Evolutionary conservation across 805 yeast species (phyloP).

Genomic region (Ogataea glucozyma): DNA sequence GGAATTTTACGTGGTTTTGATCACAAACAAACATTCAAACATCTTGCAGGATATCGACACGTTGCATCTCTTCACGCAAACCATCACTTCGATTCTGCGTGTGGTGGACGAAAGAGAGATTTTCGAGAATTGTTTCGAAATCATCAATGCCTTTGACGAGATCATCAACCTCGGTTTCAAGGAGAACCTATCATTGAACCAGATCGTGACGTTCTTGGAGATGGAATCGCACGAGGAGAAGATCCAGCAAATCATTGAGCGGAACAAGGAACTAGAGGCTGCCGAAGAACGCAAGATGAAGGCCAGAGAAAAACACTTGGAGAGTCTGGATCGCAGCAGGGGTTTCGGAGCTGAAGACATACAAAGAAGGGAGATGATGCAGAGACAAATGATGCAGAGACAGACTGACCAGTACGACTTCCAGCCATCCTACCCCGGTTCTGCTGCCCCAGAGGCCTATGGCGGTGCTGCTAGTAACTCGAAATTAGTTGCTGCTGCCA

Average conservation of each 20-base stretch:
- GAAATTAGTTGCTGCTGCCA: constrained; percentile 18
- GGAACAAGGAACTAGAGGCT: constrained; percentile 96
- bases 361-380: constrained; percentile 42
- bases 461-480: constrained; percentile 10
- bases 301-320: constrained; percentile 60
- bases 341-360: constrained; percentile 7
- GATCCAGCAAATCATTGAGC: constrained; percentile 95
- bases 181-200: constrained; percentile 79
- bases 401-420: constrained; percentile 45
- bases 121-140: constrained; percentile 81
- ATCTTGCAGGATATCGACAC: constrained; percentile 94
- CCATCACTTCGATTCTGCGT: constrained; percentile 73
- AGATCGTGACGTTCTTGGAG: constrained; percentile 84
- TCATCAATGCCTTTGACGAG: constrained; percentile 91
- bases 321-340: constrained; percentile 6
- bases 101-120: constrained; percentile 80
- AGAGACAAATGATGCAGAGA: constrained; percentile 70
- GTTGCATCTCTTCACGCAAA: constrained; percentile 78
- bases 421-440: constrained; percentile 27
- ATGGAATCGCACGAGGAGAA: constrained; percentile 99
- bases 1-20: constrained; percentile 84
- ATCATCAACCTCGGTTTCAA: constrained; percentile 86
- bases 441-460: constrained; percentile 22
- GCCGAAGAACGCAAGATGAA: constrained; percentile 94
- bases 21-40: constrained; percentile 88